Base-by-base conservation (phyloP, 768 basidiomycete genomes). In the Cantharellus anzutake region DNA sequence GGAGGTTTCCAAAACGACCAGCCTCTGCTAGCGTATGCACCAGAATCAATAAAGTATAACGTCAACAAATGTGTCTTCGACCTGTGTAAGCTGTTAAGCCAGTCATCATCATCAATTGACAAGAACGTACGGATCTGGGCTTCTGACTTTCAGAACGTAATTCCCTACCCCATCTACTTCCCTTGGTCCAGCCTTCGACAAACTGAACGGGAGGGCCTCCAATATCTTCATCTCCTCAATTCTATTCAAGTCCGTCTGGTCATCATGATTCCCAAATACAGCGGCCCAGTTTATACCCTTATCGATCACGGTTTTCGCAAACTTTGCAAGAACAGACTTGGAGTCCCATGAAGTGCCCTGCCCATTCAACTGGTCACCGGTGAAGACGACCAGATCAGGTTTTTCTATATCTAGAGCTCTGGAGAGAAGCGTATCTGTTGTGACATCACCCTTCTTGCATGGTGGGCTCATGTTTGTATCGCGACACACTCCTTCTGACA, bases 201-300 rank as follows among this genome's bases (percentile, higher is more conserved):
- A 70, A 58, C 83, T 91, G 67, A 92, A 96, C 0, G 94, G 94
- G 60, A 97, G 73, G 0, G 73, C 77, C 67, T 84, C 78, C 65
- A 83, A 70, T 41, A 64, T 52, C 62, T 73, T 72, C 61, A 89
- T 67, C 66, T 93, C 88, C 16, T 80, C 76, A 39, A 76, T 78
- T 63, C 82, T 80, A 38, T 71, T 64, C 64, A 75, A 64, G 11
- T 83, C 84, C 2, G 66, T 68, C 56, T 80, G 76, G 61, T 92
- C 85, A 64, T 97, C 94, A 69, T 99, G 94, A 67, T 99, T 97
- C 1, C 94, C 94, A 69, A 97, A 93, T 2, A 97, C 78, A 0
- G 82, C 84, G 2, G 89, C 80, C 93, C 93, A 99, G 0, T 93
- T 86, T 42, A 94, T 84, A 29, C 76, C 70, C 53, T 82, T 78